A percentile compares a stretch with the other conserved stretches of the same genome.
Evolutionary conservation across 139 green algal species (phyloP).

Genomic region (Picochlorum sp.): DNA sequence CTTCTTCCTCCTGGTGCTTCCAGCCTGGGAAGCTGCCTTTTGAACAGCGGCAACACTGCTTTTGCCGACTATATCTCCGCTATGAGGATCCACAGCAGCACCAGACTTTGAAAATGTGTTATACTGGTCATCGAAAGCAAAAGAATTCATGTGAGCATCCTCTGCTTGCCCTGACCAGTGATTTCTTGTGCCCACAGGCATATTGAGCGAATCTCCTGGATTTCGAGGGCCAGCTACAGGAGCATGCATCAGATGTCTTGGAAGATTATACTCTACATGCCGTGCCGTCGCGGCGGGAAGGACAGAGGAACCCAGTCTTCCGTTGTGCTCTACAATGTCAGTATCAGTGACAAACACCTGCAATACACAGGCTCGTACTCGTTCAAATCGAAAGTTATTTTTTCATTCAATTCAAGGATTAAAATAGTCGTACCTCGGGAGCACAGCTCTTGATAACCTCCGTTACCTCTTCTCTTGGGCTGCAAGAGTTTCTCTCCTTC

Average conservation of each 20-base stretch:
- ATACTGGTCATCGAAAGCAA: slow-evolving; percentile 86
- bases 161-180: slow-evolving; percentile 74
- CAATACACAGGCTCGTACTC: too few relatives aligned
- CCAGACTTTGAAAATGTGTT: slow-evolving; percentile 61
- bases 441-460: too few relatives aligned
- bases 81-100: slow-evolving; percentile 9
- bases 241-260: slow-evolving; percentile 70
- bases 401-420: too few relatives aligned
- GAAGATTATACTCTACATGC: slow-evolving; percentile 71
- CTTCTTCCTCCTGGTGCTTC: not conserved
- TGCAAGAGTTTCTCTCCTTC: too few relatives aligned
- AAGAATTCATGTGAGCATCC: slow-evolving; percentile 52
- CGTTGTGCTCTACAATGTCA: too few relatives aligned
- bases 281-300: slow-evolving; percentile 26
- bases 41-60: slow-evolving; percentile 16
- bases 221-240: slow-evolving; percentile 66
- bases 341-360: too few relatives aligned
- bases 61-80: not conserved
- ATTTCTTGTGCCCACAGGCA: slow-evolving; percentile 70
- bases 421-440: too few relatives aligned
- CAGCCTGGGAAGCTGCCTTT: not conserved
- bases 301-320: too few relatives aligned
- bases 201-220: slow-evolving; percentile 58
- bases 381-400: too few relatives aligned
- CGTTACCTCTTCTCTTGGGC: too few relatives aligned